A percentile compares a stretch with the other conserved stretches of the same genome.
Evolutionary conservation across 139 green algal species (phyloP).

Genomic region (Chlamydomonas sp.): DNA sequence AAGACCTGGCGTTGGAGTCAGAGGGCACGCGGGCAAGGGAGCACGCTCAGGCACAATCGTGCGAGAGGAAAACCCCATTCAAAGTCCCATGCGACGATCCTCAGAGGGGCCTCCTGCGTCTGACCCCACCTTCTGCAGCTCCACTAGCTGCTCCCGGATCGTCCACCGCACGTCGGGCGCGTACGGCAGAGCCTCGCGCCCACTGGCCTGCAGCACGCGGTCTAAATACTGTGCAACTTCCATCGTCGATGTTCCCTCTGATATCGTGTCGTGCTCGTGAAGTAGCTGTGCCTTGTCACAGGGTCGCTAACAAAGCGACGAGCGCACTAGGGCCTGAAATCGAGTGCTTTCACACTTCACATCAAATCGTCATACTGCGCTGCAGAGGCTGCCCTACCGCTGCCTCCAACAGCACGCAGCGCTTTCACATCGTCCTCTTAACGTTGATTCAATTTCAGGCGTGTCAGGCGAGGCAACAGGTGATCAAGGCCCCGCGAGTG

Average conservation of each 20-base stretch:
- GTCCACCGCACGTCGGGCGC: constrained; percentile 43
- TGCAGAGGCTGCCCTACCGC: no score
- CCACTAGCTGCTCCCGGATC: constrained; percentile 60
- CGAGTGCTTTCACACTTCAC: no score
- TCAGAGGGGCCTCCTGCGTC: not conserved
- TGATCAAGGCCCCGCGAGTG: no score
- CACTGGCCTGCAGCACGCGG: constrained; percentile 37
- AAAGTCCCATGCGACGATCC: not conserved
- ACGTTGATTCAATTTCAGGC: no score
- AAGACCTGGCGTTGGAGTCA: constrained; percentile 48
- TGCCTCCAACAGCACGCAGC: no score
- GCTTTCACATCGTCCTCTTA: no score
- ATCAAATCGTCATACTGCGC: no score
- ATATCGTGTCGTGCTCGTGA: no score
- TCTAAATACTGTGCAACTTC: constrained; percentile 26
- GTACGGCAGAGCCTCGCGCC: constrained; percentile 57
- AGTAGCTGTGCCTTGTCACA: no score
- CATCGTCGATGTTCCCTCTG: constrained; percentile 1
- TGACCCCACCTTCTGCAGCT: constrained; percentile 49
- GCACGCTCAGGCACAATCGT: constrained; percentile 1
- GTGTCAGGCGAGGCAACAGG: no score
- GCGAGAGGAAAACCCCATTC: not conserved
- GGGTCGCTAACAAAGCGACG: no score
- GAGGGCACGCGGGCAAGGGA: not conserved
- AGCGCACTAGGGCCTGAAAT: no score